Conservation (phyloP, 2,329 filamentous ascomycete genomes). For the Fusarium redolens region DNA sequence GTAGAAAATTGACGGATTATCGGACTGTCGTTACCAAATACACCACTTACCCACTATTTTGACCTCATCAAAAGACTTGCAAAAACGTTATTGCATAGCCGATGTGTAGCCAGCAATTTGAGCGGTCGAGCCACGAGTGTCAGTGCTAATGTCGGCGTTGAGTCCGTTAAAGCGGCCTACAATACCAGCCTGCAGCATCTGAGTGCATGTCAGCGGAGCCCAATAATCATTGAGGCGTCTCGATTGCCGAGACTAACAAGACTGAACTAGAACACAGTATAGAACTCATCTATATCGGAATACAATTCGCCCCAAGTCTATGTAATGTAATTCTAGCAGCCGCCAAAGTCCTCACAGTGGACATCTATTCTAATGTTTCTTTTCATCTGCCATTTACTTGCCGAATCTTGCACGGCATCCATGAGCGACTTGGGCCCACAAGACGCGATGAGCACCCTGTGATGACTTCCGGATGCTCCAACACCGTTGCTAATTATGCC, state of each 20-base stretch:
- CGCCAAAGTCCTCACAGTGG: neutral
- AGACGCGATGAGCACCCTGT: fast-evolving
- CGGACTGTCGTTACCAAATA: neutral
- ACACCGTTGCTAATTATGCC: neutral
- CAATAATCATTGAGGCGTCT: too few relatives aligned
- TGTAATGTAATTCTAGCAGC: neutral
- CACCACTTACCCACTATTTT: neutral
- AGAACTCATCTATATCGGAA: neutral
- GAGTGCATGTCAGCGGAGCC: neutral
- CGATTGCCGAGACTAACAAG: neutral
- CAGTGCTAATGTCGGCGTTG: neutral
- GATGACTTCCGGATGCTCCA: neutral
- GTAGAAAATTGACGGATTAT: neutral
- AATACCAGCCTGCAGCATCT: neutral
- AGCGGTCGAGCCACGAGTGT: neutral
- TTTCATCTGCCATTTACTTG: neutral
- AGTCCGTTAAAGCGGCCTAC: neutral
- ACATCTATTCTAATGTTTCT: neutral
- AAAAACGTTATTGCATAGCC: neutral
- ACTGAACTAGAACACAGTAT: neutral
- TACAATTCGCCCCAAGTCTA: fast-evolving
- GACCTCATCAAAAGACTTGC: neutral
- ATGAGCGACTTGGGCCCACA: neutral
- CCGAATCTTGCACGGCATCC: neutral
- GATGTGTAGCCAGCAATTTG: neutral